phyloP scores from a whole-genome alignment of 306 rosid species.

The Gastrolobium bilobum region DNA sequence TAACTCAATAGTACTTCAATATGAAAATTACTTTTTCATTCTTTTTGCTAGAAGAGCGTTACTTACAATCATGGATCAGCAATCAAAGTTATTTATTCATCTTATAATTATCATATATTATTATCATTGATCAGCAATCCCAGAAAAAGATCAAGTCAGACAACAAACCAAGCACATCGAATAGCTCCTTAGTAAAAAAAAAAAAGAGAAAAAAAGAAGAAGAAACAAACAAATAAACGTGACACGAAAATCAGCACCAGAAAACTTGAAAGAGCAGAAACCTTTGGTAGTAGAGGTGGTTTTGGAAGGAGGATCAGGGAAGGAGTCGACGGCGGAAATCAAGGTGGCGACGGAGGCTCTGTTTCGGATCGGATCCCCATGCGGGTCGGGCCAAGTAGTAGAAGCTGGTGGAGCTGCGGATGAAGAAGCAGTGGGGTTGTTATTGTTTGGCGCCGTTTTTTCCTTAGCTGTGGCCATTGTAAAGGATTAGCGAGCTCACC shows the following conservation, averaged over 20 bases:
- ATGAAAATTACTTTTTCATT: slow-evolving; percentile 13
- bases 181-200: background rate
- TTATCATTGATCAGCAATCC: background rate
- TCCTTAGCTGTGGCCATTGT: slow-evolving; percentile 83
- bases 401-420: slow-evolving; percentile 34
- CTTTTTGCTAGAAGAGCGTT: background rate
- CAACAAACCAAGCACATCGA: background rate
- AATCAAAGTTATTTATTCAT: too few relatives aligned
- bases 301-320: slow-evolving; percentile 59
- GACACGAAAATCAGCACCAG: too few relatives aligned
- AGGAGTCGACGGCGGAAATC: slow-evolving; percentile 60
- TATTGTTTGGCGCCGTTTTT: slow-evolving; percentile 64
- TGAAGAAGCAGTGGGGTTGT: slow-evolving; percentile 42
- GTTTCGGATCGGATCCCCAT: slow-evolving; percentile 57
- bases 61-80: background rate
- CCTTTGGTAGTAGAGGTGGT: slow-evolving; percentile 74
- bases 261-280: background rate
- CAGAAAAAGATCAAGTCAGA: slow-evolving; percentile 25
- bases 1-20: slow-evolving; percentile 11
- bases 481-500: slow-evolving; percentile 71
- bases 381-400: slow-evolving; percentile 40
- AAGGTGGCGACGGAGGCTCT: slow-evolving; percentile 53
- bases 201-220: too few relatives aligned
- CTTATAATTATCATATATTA: background rate
- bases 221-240: background rate